phyloP scores from a whole-genome alignment of 345 rosid species.

The Carallia brachiata region DNA sequence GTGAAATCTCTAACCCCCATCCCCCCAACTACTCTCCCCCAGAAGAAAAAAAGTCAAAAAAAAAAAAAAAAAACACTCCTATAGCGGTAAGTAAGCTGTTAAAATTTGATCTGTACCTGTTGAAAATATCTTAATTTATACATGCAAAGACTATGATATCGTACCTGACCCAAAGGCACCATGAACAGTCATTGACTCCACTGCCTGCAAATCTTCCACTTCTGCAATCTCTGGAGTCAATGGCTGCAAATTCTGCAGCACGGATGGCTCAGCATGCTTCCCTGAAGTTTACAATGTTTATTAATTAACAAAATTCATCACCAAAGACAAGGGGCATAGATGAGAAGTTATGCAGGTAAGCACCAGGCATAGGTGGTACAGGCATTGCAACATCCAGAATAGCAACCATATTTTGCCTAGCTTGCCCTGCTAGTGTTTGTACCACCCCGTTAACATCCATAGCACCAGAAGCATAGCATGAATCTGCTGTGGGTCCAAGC shows the following conservation, averaged over 20 bases:
- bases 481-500: constrained; percentile 43
- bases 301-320: constrained; percentile 8
- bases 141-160: not conserved
- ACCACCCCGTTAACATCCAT: constrained; percentile 55
- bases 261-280: constrained; percentile 38
- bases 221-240: constrained; percentile 69
- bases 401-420: constrained; percentile 64
- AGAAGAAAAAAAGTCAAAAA: no score
- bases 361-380: constrained; percentile 57
- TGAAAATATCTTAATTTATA: not conserved
- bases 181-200: constrained; percentile 65
- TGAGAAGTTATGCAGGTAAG: not conserved
- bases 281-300: constrained; percentile 33
- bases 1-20: no score
- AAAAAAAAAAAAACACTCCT: no score
- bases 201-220: constrained; percentile 60
- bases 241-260: constrained; percentile 48
- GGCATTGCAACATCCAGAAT: constrained; percentile 83
- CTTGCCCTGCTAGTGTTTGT: constrained; percentile 59
- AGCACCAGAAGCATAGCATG: constrained; percentile 47
- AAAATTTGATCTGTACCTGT: not conserved
- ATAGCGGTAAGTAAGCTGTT: no score
- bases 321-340: not conserved
- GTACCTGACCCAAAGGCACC: constrained; percentile 70
- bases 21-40: no score